Conservation (phyloP, 495 filamentous ascomycete genomes). For the Sabuloglossum arenarium region DNA sequence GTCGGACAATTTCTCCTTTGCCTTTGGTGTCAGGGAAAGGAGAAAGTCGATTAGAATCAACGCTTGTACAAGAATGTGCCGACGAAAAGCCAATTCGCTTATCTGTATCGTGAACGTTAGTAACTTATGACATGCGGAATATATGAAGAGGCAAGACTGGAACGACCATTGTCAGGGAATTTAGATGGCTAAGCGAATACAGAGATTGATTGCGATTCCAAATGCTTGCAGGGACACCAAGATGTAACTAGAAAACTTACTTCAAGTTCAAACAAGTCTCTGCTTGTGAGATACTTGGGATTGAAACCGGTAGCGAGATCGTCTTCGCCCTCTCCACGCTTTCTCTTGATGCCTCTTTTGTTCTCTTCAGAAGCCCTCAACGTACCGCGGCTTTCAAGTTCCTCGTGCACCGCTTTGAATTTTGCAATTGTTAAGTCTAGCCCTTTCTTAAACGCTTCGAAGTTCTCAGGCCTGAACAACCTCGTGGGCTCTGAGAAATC, state of each 20-base stretch:
- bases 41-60: slow-evolving; percentile 89
- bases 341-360: slow-evolving; percentile 48
- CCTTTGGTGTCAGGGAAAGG: slow-evolving; percentile 61
- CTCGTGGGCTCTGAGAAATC: slow-evolving; percentile 78
- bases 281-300: slow-evolving; percentile 87
- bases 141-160: neutral
- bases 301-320: slow-evolving; percentile 63
- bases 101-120: slow-evolving; percentile 27
- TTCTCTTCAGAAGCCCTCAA: slow-evolving; percentile 36
- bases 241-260: slow-evolving; percentile 21
- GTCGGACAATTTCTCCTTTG: slow-evolving; percentile 53
- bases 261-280: slow-evolving; percentile 89
- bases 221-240: too few species aligned
- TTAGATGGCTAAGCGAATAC: neutral
- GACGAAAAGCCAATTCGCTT: slow-evolving; percentile 78
- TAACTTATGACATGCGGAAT: neutral
- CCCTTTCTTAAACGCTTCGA: slow-evolving; percentile 55
- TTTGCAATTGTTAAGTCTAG: slow-evolving; percentile 58
- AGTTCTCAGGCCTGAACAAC: slow-evolving; percentile 48
- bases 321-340: slow-evolving; percentile 39
- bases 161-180: neutral
- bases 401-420: slow-evolving; percentile 61
- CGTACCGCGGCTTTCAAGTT: slow-evolving; percentile 27
- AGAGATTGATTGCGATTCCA: neutral
- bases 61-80: slow-evolving; percentile 85